A percentile compares a stretch with the other conserved stretches of the same genome.
phyloP scores from a whole-genome alignment of 208 protist genomes.

The Leishmania martiniquensis region DNA sequence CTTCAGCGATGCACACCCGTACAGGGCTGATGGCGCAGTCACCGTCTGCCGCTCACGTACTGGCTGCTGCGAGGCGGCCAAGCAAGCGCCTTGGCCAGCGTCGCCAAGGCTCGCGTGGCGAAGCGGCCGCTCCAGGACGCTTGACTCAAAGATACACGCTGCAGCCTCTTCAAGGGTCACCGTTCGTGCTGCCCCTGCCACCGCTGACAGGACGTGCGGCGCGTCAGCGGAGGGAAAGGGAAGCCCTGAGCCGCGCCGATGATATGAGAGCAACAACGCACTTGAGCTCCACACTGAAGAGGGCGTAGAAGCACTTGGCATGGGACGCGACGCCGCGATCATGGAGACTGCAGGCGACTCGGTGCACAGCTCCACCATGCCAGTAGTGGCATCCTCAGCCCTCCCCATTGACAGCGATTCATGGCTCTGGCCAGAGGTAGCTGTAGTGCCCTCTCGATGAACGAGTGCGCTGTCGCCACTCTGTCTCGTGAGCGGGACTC shows the following conservation, averaged over 20 bases:
- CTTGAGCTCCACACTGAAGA: neutral
- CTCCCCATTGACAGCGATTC: neutral
- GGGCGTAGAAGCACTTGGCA: neutral
- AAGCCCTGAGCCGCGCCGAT: neutral
- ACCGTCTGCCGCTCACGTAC: neutral
- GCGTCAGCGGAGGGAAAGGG: neutral
- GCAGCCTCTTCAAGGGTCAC: neutral
- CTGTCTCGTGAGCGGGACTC: neutral
- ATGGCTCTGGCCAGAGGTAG: neutral
- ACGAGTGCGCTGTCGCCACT: neutral
- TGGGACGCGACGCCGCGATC: neutral
- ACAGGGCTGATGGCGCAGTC: neutral
- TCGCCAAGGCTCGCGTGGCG: neutral
- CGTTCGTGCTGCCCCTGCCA: neutral
- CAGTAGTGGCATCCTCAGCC: neutral
- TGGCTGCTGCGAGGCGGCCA: neutral
- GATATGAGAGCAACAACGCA: neutral
- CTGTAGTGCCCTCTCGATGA: neutral
- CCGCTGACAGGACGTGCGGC: neutral
- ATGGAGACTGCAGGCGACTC: conserved; percentile 11
- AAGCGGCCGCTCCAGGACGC: neutral
- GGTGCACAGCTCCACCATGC: conserved; percentile 15
- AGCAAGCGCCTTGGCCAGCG: neutral
- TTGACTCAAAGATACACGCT: neutral
- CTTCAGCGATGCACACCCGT: neutral